These are phyloP conservation scores for Eudorina sp. DNA, from an alignment of 139 green algal genomes.

Conservation along the genomic window DNA sequence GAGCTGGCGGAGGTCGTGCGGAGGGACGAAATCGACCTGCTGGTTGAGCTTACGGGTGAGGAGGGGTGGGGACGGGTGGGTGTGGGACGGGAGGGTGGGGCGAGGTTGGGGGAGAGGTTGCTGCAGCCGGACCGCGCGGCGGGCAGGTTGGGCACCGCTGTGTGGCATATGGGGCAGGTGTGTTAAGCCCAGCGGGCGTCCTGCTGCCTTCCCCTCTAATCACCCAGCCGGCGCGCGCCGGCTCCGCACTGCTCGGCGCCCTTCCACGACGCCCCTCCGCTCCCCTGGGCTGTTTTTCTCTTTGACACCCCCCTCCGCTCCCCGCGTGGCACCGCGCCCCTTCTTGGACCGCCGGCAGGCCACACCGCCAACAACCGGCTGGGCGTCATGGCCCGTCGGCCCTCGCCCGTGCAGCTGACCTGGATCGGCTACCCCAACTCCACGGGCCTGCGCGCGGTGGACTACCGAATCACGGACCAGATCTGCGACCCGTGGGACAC, in stretches of 20 bases:
- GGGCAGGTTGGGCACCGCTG: too few species aligned
- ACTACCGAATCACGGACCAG: constrained; percentile 94
- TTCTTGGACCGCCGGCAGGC: constrained; percentile 66
- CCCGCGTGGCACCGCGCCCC: background rate
- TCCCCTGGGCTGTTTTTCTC: too few species aligned
- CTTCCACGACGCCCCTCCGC: too few species aligned
- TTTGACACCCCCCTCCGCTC: too few species aligned
- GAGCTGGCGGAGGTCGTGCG: constrained; percentile 79
- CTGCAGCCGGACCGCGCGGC: too few species aligned
- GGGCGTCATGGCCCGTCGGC: constrained; percentile 83
- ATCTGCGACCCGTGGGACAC: constrained; percentile 85
- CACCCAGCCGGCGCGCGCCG: too few species aligned
- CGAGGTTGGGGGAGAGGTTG: background rate
- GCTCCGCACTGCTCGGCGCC: too few species aligned
- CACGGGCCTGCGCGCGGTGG: constrained; percentile 87
- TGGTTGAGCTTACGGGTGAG: constrained; percentile 95
- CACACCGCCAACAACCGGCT: constrained; percentile 98
- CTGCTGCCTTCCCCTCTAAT: too few species aligned
- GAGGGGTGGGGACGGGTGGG: background rate
- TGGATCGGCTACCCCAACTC: constrained; percentile 99
- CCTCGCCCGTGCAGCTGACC: constrained; percentile 93
- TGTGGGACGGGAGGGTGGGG: background rate
- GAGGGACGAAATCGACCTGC: constrained; percentile 89
- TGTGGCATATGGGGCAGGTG: too few species aligned
- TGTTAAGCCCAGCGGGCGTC: too few species aligned